Percentiles rank a stretch among this genome's conserved stretches.
phyloP scores from a whole-genome alignment of 2,329 filamentous ascomycete genomes.

The Sporothrix dimorphospora region DNA sequence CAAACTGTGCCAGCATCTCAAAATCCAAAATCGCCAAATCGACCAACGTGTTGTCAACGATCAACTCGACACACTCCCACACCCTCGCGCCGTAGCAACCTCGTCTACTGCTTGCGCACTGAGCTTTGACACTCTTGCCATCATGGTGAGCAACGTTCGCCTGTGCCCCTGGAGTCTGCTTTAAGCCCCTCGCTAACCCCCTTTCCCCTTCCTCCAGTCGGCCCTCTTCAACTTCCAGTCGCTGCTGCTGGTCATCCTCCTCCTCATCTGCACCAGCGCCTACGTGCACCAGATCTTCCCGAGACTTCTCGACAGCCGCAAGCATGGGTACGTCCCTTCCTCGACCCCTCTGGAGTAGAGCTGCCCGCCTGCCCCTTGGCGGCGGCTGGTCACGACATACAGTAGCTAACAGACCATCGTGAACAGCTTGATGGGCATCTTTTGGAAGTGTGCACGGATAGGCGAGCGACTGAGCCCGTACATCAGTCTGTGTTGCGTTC shows the following conservation, averaged over 20 bases:
- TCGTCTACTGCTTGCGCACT: neutral
- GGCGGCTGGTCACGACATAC: neutral
- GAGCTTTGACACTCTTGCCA: neutral
- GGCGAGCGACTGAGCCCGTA: conserved; percentile 94
- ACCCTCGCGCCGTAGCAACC: neutral
- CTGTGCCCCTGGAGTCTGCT: neutral
- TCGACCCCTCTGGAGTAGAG: conserved; percentile 39
- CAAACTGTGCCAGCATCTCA: conserved; percentile 1
- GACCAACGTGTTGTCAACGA: neutral
- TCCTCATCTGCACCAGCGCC: conserved; percentile 93
- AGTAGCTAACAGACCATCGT: neutral
- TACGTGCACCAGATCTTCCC: conserved; percentile 92
- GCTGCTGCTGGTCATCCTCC: conserved; percentile 88
- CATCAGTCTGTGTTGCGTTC: conserved; percentile 87
- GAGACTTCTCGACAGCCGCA: conserved; percentile 87
- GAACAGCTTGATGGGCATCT: conserved; percentile 74
- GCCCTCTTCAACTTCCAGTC: conserved; percentile 99
- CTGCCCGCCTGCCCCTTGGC: neutral
- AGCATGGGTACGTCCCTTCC: conserved; percentile 60
- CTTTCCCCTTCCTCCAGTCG: conserved; percentile 59
- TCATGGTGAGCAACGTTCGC: conserved; percentile 11
- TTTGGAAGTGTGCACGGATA: conserved; percentile 94
- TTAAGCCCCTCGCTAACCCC: neutral
- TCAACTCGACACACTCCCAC: neutral
- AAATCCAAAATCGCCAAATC: neutral